These are phyloP conservation scores for Yamadazyma kitorensis DNA, from an alignment of 805 yeast genomes.

Conservation along the genomic window DNA sequence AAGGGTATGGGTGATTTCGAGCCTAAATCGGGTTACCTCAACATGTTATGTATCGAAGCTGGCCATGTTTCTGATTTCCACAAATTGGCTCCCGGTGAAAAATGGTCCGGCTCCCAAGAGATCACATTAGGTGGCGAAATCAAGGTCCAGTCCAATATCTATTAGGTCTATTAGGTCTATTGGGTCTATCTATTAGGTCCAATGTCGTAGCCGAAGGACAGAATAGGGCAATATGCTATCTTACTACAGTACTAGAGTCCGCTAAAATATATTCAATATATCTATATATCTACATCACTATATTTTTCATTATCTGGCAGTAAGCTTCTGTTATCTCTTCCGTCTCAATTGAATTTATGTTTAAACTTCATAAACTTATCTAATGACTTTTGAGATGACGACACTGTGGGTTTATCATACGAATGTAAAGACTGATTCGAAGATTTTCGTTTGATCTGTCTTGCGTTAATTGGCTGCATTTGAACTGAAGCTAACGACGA, in stretches of 20 bases:
- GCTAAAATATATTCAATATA: conserved; percentile 10
- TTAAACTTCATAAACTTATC: conserved; percentile 34
- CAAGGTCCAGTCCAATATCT: conserved; percentile 53
- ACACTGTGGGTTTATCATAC: conserved; percentile 39
- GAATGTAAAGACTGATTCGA: conserved; percentile 11
- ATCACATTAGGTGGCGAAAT: conserved; percentile 58
- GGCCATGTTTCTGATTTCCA: conserved; percentile 78
- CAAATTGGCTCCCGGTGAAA: conserved; percentile 62
- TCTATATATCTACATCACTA: neutral
- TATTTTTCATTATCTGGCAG: too few relatives aligned
- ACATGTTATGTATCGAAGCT: conserved; percentile 94
- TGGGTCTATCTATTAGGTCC: too few relatives aligned
- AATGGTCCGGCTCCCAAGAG: conserved; percentile 72
- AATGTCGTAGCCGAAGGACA: too few relatives aligned
- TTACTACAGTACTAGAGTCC: too few relatives aligned
- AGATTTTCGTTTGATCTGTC: conserved; percentile 6
- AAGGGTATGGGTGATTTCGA: conserved; percentile 81
- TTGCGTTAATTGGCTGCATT: too few relatives aligned
- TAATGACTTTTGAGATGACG: conserved; percentile 38
- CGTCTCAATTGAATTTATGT: conserved; percentile 20
- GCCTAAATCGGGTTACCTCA: conserved; percentile 78
- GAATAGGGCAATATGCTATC: too few relatives aligned
- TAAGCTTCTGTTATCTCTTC: too few relatives aligned
- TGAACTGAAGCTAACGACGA: too few relatives aligned
- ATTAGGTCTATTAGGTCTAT: conserved; percentile 12